Conservation (phyloP, 495 filamentous ascomycete species). For the Letharia lupina region DNA sequence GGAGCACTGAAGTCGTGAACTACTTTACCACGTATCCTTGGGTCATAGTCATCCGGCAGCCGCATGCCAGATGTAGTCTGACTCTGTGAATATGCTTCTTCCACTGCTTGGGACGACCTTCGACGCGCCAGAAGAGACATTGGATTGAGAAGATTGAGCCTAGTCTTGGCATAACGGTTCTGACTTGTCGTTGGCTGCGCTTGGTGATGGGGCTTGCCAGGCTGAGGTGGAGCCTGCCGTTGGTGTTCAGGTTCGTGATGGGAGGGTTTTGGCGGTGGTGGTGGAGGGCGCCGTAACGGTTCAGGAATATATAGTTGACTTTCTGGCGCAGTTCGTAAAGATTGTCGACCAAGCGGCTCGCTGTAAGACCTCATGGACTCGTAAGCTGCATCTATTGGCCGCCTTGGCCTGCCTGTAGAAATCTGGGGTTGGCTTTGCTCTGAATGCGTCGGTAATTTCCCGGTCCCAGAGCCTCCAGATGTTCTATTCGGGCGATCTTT, state of each 20-base stretch:
- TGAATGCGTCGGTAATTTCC: background rate
- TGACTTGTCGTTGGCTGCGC: conserved; percentile 9
- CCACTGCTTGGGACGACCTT: conserved; percentile 46
- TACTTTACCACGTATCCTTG: conserved; percentile 71
- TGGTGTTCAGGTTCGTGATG: conserved; percentile 7
- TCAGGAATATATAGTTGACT: conserved; percentile 11
- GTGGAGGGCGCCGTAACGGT: conserved; percentile 16
- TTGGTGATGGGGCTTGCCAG: conserved; percentile 8
- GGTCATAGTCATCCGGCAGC: conserved; percentile 72
- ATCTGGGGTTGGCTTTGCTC: conserved; percentile 3
- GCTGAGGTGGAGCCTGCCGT: conserved; percentile 17
- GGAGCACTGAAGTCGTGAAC: conserved; percentile 91
- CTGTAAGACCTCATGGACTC: conserved; percentile 22
- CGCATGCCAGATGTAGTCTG: conserved; percentile 42
- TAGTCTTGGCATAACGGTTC: conserved; percentile 42
- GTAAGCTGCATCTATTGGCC: conserved; percentile 17
- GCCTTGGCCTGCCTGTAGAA: conserved; percentile 12
- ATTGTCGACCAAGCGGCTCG: conserved; percentile 13
- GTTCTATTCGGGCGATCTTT: conserved; percentile 1
- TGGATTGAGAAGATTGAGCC: conserved; percentile 60
- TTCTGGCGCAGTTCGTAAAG: conserved; percentile 2
- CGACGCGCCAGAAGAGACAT: conserved; percentile 54
- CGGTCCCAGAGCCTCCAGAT: background rate
- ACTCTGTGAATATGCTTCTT: conserved; percentile 41
- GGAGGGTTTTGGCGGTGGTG: conserved; percentile 16